Conservation (phyloP, 345 rosid genomes). For the Eutrema yunnanense region DNA sequence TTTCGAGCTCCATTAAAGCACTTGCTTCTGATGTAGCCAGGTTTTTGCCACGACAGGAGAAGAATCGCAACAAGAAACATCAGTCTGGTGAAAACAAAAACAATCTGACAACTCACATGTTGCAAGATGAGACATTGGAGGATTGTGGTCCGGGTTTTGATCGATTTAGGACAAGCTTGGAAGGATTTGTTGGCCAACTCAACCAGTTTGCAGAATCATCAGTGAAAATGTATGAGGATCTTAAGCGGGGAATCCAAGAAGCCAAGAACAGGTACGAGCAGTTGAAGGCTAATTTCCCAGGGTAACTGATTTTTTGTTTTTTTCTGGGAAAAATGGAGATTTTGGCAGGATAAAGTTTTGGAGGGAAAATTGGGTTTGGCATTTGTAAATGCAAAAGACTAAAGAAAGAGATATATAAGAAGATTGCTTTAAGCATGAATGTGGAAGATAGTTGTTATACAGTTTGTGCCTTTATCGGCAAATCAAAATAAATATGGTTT, state of each 20-base stretch:
- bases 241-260: constrained; percentile 37
- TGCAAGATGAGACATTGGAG: constrained; percentile 52
- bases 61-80: constrained; percentile 51
- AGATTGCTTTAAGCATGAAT: neutral
- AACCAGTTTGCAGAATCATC: constrained; percentile 47
- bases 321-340: neutral
- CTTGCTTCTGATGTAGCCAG: constrained; percentile 56
- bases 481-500: neutral
- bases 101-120: constrained; percentile 33
- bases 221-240: constrained; percentile 47
- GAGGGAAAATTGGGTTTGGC: constrained; percentile 8
- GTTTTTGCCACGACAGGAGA: constrained; percentile 74
- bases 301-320: neutral
- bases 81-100: constrained; percentile 27
- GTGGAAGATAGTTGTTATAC: neutral
- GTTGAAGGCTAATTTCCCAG: constrained; percentile 25
- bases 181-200: constrained; percentile 46
- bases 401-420: constrained; percentile 1
- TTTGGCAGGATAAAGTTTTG: neutral
- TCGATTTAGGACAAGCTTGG: constrained; percentile 51
- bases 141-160: constrained; percentile 50
- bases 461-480: neutral
- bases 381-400: constrained; percentile 27
- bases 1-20: constrained; percentile 50
- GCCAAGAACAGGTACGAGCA: constrained; percentile 40